These are phyloP conservation scores for Mortierella sp. DNA, from an alignment of 371 early-diverging fungal genomes.

Conservation along the genomic window DNA sequence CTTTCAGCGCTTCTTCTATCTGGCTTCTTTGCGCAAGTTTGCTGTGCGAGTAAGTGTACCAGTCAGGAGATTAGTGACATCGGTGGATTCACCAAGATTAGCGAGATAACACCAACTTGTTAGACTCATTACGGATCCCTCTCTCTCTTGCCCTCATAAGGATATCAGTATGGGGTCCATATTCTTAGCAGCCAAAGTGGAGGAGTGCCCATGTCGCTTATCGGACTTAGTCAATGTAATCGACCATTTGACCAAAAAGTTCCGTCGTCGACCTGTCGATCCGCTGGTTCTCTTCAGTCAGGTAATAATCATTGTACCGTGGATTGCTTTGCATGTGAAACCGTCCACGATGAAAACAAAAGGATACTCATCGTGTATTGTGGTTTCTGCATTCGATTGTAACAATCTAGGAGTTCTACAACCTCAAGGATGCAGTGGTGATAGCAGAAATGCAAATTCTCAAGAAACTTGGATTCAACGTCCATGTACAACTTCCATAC, in stretches of 20 bases:
- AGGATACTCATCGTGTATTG: neutral
- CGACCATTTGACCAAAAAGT: slow-evolving; percentile 71
- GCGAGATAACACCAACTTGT: neutral
- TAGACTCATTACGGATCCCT: neutral
- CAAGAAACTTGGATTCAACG: slow-evolving; percentile 90
- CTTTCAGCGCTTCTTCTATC: slow-evolving; percentile 91
- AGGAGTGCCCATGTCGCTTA: slow-evolving; percentile 83
- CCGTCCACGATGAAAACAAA: no score
- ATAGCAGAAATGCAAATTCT: slow-evolving; percentile 89
- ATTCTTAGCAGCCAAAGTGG: slow-evolving; percentile 92
- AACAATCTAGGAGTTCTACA: slow-evolving; percentile 74
- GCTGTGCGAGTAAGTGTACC: slow-evolving; percentile 68
- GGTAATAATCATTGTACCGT: slow-evolving; percentile 45
- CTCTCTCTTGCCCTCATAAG: slow-evolving; percentile 49
- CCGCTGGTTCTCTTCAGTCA: slow-evolving; percentile 71
- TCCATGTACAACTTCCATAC: slow-evolving; percentile 95
- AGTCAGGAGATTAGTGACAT: neutral
- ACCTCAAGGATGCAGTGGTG: slow-evolving; percentile 80
- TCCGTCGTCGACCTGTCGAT: slow-evolving; percentile 61
- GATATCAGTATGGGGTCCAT: slow-evolving; percentile 87
- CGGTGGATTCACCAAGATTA: no score
- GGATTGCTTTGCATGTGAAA: no score
- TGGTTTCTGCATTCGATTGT: neutral
- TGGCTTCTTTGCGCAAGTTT: slow-evolving; percentile 78
- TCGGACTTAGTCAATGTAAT: slow-evolving; percentile 83